Evolutionary conservation across 2,329 filamentous ascomycete genomes (phyloP).

Genomic region (Endoconidiophora laricicola): DNA sequence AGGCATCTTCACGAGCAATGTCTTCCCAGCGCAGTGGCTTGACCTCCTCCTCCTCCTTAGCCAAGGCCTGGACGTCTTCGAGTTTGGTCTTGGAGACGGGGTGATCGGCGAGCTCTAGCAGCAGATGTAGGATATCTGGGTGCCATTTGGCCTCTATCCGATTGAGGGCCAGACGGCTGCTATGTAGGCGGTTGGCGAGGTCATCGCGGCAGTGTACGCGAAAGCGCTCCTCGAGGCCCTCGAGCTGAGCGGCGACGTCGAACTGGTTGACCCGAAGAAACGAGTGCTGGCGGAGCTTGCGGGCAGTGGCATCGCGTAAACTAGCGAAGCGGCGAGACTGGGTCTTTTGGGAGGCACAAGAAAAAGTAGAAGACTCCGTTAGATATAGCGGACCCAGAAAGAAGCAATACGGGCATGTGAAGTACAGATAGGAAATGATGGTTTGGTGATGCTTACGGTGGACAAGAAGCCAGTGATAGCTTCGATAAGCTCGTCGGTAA

Average conservation of each 20-base stretch:
- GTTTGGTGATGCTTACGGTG: conserved; percentile 28
- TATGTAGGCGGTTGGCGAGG: conserved; percentile 53
- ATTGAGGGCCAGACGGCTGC: conserved; percentile 42
- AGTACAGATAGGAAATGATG: neutral
- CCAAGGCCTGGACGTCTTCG: conserved; percentile 36
- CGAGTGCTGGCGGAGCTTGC: conserved; percentile 33
- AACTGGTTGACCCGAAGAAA: conserved; percentile 60
- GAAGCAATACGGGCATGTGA: conserved; percentile 3
- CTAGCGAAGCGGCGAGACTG: conserved; percentile 21
- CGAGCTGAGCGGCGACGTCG: conserved; percentile 45
- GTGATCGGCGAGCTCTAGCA: conserved; percentile 67
- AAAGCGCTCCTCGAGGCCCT: conserved; percentile 74
- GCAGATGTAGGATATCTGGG: conserved; percentile 62
- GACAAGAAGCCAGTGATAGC: conserved; percentile 39
- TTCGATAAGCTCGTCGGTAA: conserved; percentile 56
- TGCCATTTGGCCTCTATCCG: conserved; percentile 42
- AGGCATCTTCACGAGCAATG: conserved; percentile 59
- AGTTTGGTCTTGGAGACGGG: conserved; percentile 56
- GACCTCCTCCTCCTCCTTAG: conserved; percentile 24
- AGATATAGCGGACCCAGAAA: neutral
- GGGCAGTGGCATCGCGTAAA: conserved; percentile 11
- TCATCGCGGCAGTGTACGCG: conserved; percentile 62
- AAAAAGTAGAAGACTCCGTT: neutral
- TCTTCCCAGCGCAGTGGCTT: conserved; percentile 58
- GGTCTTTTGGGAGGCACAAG: conserved; percentile 2